A percentile compares a stretch with the other conserved stretches of the same genome.
Conservation (phyloP, 805 yeast species). For the Candida saitoana region DNA sequence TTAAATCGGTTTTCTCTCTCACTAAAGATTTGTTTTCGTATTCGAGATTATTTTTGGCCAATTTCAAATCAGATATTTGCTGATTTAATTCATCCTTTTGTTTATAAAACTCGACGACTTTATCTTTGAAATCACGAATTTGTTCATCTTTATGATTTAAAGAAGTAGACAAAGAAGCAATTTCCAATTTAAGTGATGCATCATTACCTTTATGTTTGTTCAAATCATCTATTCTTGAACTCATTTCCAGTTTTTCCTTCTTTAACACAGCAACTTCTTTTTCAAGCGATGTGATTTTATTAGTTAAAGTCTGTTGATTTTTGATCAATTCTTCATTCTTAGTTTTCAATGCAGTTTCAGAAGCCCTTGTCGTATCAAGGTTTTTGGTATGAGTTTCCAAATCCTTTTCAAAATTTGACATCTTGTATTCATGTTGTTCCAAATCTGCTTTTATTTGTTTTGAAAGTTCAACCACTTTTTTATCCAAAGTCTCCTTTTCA, state of each 20-base stretch:
- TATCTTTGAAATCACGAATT: constrained; percentile 33
- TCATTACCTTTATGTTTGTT: constrained; percentile 32
- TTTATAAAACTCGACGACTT: constrained; percentile 32
- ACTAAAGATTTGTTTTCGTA: constrained; percentile 28
- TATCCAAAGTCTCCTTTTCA: neutral
- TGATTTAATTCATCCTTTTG: constrained; percentile 39
- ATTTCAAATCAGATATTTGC: constrained; percentile 34
- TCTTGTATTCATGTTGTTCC: neutral
- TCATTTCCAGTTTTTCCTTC: constrained; percentile 38
- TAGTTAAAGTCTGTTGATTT: constrained; percentile 17
- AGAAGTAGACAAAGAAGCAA: constrained; percentile 44
- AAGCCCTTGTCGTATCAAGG: constrained; percentile 4
- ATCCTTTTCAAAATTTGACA: constrained; percentile 10
- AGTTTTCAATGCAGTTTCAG: constrained; percentile 13
- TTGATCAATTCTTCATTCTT: constrained; percentile 18
- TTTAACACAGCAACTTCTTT: constrained; percentile 23
- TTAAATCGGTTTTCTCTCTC: constrained; percentile 37
- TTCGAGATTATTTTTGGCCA: constrained; percentile 36
- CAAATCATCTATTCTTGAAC: constrained; percentile 27
- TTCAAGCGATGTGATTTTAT: constrained; percentile 7
- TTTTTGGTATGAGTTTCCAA: constrained; percentile 4
- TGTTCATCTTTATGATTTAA: constrained; percentile 43
- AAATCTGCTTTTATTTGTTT: neutral
- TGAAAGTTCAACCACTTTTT: constrained; percentile 1
- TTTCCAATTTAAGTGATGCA: constrained; percentile 45